Base-by-base conservation (phyloP, 352 stramenopile species). In the Peronospora belbahrii region DNA sequence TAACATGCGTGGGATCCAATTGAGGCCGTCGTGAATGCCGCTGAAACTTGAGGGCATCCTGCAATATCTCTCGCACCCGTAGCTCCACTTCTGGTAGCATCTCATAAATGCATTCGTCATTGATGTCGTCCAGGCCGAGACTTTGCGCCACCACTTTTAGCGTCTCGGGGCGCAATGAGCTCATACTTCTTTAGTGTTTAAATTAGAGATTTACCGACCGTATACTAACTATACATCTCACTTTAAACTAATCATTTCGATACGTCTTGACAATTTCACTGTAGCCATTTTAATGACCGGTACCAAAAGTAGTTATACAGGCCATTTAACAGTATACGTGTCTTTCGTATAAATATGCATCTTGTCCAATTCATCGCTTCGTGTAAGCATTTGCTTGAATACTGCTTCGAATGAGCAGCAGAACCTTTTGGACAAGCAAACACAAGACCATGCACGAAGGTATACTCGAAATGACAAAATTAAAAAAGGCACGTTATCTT, bases 21-120 rank as follows among this genome's bases (percentile, higher is more conserved):
- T 69, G 55, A 10, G 66, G 40, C 15, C 73, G 67, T 45, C 79
- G 81, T 22, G 76, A 73, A 59, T 93, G 81, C 22, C 56, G 62
- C 48, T 83, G 72, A 49, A 90, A 93, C 67, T 93, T 90, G 44
- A 90, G 73, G 46, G 81, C 78, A 42, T 93, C 78, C 64, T 93
- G 81, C 11, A 93, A 68, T 36, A 93, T 54, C 62, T 90, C 72
- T 13, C 81, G 81, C 55, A 93, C 63, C 19, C 81, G 78, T 13
- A 93, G 59, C 61, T 93, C 81, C 35, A 89, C 70, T 41, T 93
- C 76, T 0, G 79, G 74, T 6, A 89, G 68, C 27, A 93, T 49
- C 47, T 85, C 76, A 10, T 53, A 52, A 40, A 87, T 64, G 46
- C 73, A 88, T 19, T 72, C 76, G 32, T 76, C 61, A 46, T 61